Conservation (phyloP, 2,329 filamentous ascomycete species). For the Ilyonectria mors-panacis region DNA sequence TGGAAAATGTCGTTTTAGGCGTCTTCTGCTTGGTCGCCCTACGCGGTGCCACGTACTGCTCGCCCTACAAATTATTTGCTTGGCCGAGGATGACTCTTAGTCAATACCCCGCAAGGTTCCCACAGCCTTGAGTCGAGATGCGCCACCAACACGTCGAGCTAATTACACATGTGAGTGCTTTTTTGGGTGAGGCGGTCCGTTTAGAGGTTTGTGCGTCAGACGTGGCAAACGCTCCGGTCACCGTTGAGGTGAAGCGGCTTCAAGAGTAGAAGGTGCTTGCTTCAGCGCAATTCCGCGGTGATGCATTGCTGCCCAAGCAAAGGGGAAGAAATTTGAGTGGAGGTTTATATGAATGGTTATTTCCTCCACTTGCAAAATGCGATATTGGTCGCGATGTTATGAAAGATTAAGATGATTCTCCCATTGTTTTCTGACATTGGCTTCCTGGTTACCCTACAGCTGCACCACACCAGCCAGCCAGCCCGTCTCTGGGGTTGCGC, state of each 20-base stretch:
- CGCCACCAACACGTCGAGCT: neutral
- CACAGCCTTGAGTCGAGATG: neutral
- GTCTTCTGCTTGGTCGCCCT: neutral
- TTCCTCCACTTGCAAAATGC: slow-evolving; percentile 3
- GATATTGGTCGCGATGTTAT: neutral
- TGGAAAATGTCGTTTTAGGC: neutral
- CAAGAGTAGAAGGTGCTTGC: slow-evolving; percentile 8
- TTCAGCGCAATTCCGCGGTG: neutral
- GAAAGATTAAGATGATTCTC: neutral
- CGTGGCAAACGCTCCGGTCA: slow-evolving; percentile 17
- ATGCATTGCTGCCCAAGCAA: slow-evolving; percentile 28
- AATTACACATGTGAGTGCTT: neutral
- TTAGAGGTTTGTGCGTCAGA: slow-evolving; percentile 16
- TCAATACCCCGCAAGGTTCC: neutral
- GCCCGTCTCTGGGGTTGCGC: neutral
- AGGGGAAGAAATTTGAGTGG: neutral
- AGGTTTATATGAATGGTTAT: slow-evolving; percentile 2
- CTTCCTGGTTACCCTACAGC: neutral
- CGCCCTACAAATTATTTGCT: slow-evolving; percentile 16
- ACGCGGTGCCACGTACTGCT: slow-evolving; percentile 4
- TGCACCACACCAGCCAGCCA: neutral
- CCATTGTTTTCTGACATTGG: neutral
- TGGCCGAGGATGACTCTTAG: neutral
- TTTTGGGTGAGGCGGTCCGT: neutral
- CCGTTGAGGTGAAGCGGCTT: slow-evolving; percentile 18